A percentile compares a stretch with the other conserved stretches of the same genome.
Conservation (phyloP, 306 rosid species). For the Pterocarpus macrocarpus region DNA sequence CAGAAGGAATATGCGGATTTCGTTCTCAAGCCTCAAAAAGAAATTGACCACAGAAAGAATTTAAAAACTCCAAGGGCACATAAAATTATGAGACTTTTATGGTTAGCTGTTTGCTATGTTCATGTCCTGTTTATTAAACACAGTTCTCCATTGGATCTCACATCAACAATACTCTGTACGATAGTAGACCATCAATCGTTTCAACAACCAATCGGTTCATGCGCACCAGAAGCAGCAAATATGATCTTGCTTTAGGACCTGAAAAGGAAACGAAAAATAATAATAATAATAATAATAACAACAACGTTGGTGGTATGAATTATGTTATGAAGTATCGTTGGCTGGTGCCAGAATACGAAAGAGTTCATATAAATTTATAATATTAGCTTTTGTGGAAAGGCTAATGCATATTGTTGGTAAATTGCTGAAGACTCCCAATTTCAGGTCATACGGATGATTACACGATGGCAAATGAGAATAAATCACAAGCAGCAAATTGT, state of each 20-base stretch:
- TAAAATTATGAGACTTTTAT: neutral
- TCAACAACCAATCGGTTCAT: slow-evolving; percentile 60
- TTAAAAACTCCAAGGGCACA: neutral
- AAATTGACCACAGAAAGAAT: neutral
- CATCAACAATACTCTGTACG: slow-evolving; percentile 57
- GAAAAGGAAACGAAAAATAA: slow-evolving; percentile 28
- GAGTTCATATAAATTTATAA: neutral
- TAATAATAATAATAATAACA: neutral
- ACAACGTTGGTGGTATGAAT: neutral
- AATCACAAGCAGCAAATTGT: slow-evolving; percentile 25
- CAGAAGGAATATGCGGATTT: slow-evolving; percentile 1
- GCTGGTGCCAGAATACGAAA: neutral
- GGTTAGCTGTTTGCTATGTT: neutral
- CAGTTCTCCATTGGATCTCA: slow-evolving; percentile 31
- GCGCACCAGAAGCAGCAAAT: slow-evolving; percentile 61
- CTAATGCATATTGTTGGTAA: neutral
- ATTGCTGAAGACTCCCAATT: neutral
- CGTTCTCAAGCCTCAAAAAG: neutral
- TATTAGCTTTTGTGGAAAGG: slow-evolving; percentile 1
- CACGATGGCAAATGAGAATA: slow-evolving; percentile 18
- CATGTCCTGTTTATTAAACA: slow-evolving; percentile 3
- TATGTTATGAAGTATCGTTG: neutral
- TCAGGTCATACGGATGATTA: neutral
- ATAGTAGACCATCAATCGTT: slow-evolving; percentile 52
- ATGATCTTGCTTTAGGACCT: slow-evolving; percentile 66